Evolutionary conservation across 495 filamentous ascomycete genomes (phyloP), one percentile per base, ranked within the genome.

Genomic region (Penicillium coprophilum): DNA sequence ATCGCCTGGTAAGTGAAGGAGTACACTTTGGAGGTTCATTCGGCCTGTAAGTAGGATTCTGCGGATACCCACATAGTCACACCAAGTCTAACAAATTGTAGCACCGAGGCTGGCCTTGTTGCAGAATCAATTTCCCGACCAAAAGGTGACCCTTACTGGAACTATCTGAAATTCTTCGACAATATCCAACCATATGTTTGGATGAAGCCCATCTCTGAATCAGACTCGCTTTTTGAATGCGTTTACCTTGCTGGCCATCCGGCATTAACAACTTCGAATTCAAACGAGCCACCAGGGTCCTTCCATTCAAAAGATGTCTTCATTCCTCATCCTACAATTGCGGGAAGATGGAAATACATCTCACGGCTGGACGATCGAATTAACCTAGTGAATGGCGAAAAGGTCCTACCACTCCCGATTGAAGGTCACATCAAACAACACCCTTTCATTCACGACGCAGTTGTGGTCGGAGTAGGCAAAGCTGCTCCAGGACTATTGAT

Each of bases 381-480:
- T 13, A 85, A 81, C 0, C 76, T 90, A 8, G 62, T 80, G 6
- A 90, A 83, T 53, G 87, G 87, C 0, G 86, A 90, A 61, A 91
- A 91, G 54, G 78, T 88, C 0, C 71, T 87, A n/a, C 86, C 87
- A 0, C 58, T 87, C 5, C 68, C 76, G 0, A 82, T 86, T 45
- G 87, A 90, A 63, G 80, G 82, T 2, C 65, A 60, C 1, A 76
- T 89, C 21, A 78, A 80, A 46, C 69, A 80, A 20, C 67, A 81
- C 47, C 63, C 69, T 10, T 54, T 79, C 1, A 70, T 87, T 2
- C 65, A 77, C 27, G 87, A 87, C 51, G 82, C 78, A 10, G 71
- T 85, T 6, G 77, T 89, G 1, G 80, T 89, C 51, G 86, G 84
- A 5, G 63, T 77, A 1, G 76, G 71, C 13, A 75, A 71, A 30